Base-by-base conservation (phyloP, 2,329 filamentous ascomycete species). In the Colletotrichum camelliae region DNA sequence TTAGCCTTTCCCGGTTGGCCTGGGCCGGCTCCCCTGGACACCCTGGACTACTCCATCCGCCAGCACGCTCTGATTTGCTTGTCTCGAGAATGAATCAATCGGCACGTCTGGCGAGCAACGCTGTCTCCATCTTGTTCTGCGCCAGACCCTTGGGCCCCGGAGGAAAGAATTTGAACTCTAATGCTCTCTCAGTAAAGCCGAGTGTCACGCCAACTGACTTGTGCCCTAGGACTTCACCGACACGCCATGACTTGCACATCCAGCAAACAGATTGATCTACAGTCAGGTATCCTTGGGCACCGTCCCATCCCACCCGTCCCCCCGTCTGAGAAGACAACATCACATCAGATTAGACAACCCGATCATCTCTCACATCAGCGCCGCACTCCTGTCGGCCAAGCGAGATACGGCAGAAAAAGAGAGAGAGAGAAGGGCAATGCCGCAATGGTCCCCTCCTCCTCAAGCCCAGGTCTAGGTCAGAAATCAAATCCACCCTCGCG, bases 1-100 rank as follows among this genome's bases (percentile, higher is more conserved):
- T 69, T 76, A 76, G 74, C 58, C 74, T 76, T 65, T 76, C 70
- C 73, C 70, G 74, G 74, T 58, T 68, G 57, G 48, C 57, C 33
- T 69, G 57, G 65, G 31, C 74, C 70, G 65, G 58, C 48, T 69
- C 48, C 74, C 74, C 64, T 74, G 58, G 70, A 48, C 27, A 12
- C 72, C 58, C 48, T 64, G 74, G 64, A 39, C n/a, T 21, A 69
- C 70, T 74, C 70, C 70, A 74, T 76, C 21, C 24, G 43, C 35
- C 29, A 33, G 58, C 65, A 31, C 27, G 10, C 39, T 68, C 48
- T 75, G 57, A 73, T 73, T 75, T 73, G 70, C 70, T 52, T 73
- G 43, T 43, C 27, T 52, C 29, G 43, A 35, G 48, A 74, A 75
- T 75, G 72, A 62, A 67, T 72, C 72, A 72, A 72, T 75, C 68